These are phyloP conservation scores for Capsicum baccatum DNA, from an alignment of 257 asterid genomes.

Conservation along the genomic window DNA sequence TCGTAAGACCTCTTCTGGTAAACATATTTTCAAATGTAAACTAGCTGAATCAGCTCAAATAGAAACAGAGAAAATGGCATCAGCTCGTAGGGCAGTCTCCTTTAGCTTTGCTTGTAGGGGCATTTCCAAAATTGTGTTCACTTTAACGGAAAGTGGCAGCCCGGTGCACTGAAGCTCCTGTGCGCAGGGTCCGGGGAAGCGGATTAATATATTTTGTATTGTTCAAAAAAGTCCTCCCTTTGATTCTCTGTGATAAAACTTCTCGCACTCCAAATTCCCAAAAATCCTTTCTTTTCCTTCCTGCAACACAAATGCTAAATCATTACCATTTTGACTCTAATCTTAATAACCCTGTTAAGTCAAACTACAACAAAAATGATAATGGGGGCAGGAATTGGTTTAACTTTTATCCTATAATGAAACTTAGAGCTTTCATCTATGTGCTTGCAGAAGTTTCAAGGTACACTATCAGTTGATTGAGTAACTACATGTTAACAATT, in stretches of 20 bases:
- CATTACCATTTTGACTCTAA: not conserved
- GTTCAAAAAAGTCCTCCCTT: not conserved
- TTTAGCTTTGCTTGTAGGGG: slow-evolving; percentile 20
- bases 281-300: not conserved
- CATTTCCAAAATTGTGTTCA: not conserved
- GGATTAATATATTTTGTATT: not conserved
- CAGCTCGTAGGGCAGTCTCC: not conserved
- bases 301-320: slow-evolving; percentile 21
- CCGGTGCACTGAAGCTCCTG: too few relatives aligned
- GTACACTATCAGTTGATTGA: not conserved
- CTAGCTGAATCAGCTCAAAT: not conserved
- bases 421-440: not conserved
- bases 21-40: slow-evolving; percentile 19
- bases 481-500: not conserved
- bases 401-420: not conserved
- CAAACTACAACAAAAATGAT: not conserved
- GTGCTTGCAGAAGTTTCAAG: not conserved
- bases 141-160: not conserved
- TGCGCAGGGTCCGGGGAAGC: too few relatives aligned
- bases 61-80: not conserved
- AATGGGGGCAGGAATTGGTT: not conserved
- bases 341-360: not conserved
- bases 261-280: not conserved
- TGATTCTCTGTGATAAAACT: not conserved
- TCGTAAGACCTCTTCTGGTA: slow-evolving; percentile 67